These are phyloP conservation scores for Aspergillus sp. DNA, from an alignment of 2,329 filamentous ascomycete species.

Conservation along the genomic window DNA sequence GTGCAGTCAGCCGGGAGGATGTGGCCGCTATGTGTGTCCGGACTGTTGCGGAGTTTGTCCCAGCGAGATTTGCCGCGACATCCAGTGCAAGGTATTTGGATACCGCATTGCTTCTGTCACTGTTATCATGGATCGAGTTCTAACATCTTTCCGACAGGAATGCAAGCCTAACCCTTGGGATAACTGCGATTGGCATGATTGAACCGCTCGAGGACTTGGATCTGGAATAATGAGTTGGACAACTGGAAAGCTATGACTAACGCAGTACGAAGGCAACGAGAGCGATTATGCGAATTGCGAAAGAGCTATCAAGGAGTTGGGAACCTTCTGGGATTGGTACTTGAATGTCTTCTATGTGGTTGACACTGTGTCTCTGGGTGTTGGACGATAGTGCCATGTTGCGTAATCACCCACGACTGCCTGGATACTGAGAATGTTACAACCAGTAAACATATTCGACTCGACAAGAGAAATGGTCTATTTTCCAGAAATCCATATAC, in stretches of 20 bases:
- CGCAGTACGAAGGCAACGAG: too few relatives aligned
- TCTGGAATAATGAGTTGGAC: too few relatives aligned
- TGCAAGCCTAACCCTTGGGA: constrained; percentile 35
- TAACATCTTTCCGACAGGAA: constrained; percentile 17
- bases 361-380: too few relatives aligned
- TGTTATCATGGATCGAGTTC: too few relatives aligned
- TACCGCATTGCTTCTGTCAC: neutral
- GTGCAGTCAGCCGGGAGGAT: constrained; percentile 30
- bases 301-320: too few relatives aligned
- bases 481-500: neutral
- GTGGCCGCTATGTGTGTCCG: constrained; percentile 32
- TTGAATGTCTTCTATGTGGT: too few relatives aligned
- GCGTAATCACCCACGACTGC: too few relatives aligned
- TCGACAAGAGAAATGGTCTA: neutral
- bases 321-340: too few relatives aligned
- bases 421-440: too few relatives aligned
- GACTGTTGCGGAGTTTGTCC: constrained; percentile 37
- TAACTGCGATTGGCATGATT: constrained; percentile 33
- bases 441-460: neutral
- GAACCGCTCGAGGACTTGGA: neutral
- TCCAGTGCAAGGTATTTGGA: constrained; percentile 31
- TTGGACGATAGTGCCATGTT: too few relatives aligned
- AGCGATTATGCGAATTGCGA: too few relatives aligned
- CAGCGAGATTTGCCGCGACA: constrained; percentile 29
- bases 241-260: neutral